phyloP scores from a whole-genome alignment of 345 rosid genomes.

The Durio zibethinus region DNA sequence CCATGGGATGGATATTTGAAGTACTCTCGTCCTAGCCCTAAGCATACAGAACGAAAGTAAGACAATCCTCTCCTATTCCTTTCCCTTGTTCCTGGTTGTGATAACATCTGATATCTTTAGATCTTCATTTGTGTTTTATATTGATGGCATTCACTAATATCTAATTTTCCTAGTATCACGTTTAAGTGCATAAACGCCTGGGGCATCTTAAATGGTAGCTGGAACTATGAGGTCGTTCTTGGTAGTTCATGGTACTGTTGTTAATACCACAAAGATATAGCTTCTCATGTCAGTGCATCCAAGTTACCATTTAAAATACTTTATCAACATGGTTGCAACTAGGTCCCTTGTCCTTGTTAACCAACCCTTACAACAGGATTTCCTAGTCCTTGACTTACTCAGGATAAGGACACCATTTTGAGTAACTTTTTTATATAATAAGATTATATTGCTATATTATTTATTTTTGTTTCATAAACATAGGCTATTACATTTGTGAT shows the following conservation, averaged over 20 bases:
- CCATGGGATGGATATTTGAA: conserved; percentile 99
- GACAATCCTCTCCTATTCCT: conserved; percentile 22
- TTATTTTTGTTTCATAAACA: background rate
- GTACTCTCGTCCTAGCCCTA: conserved; percentile 89
- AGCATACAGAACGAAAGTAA: conserved; percentile 94
- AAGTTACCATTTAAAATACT: background rate
- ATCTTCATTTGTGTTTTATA: background rate
- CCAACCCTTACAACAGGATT: background rate
- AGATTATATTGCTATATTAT: background rate
- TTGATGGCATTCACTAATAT: background rate
- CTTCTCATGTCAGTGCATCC: background rate
- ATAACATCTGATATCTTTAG: background rate
- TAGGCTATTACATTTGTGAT: background rate
- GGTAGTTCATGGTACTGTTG: background rate
- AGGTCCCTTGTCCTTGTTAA: background rate
- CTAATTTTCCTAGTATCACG: background rate
- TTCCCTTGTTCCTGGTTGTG: background rate
- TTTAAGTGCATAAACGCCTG: background rate
- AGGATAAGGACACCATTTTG: background rate
- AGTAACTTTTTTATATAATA: background rate
- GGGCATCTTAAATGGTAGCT: background rate
- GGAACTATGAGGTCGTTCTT: background rate
- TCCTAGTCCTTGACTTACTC: background rate
- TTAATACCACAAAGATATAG: background rate
- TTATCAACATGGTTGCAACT: background rate